Evolutionary conservation across 495 filamentous ascomycete genomes (phyloP).

Genomic region (Ascobolus immersus): DNA sequence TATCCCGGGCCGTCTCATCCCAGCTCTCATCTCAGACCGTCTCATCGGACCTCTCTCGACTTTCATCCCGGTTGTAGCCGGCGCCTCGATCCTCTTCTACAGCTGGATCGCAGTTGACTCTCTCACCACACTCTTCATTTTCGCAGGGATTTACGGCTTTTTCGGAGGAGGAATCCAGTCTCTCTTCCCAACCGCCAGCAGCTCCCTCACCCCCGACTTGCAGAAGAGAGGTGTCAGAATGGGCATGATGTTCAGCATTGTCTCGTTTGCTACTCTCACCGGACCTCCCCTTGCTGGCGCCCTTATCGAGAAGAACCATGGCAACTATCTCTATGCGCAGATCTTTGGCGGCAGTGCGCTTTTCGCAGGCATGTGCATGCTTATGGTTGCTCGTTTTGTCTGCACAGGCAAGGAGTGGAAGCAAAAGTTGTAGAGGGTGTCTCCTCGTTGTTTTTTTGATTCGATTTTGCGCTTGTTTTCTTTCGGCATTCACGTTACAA

Average conservation of each 20-base stretch:
- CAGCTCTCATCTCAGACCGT: conserved; percentile 37
- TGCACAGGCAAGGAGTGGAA: no score
- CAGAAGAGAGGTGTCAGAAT: conserved; percentile 44
- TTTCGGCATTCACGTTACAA: no score
- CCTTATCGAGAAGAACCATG: no score
- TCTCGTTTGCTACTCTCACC: conserved; percentile 44
- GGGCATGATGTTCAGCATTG: conserved; percentile 60
- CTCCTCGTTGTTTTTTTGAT: no score
- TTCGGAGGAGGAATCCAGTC: conserved; percentile 41
- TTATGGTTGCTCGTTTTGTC: no score
- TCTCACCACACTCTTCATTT: conserved; percentile 27
- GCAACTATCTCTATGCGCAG: no score
- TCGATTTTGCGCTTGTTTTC: no score
- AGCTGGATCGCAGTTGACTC: conserved; percentile 35
- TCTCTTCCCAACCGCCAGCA: conserved; percentile 33
- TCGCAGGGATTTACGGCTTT: conserved; percentile 37
- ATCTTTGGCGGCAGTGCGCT: no score
- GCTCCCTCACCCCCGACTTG: conserved; percentile 36
- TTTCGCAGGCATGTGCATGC: no score
- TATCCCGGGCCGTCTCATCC: conserved; percentile 35
- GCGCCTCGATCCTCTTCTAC: conserved; percentile 29
- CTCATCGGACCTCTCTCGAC: conserved; percentile 37
- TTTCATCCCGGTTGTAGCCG: conserved; percentile 28
- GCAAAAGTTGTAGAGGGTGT: no score
- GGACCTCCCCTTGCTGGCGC: conserved; percentile 52